Conservation (phyloP, 2,329 filamentous ascomycete genomes). For the Diaporthe sp. region DNA sequence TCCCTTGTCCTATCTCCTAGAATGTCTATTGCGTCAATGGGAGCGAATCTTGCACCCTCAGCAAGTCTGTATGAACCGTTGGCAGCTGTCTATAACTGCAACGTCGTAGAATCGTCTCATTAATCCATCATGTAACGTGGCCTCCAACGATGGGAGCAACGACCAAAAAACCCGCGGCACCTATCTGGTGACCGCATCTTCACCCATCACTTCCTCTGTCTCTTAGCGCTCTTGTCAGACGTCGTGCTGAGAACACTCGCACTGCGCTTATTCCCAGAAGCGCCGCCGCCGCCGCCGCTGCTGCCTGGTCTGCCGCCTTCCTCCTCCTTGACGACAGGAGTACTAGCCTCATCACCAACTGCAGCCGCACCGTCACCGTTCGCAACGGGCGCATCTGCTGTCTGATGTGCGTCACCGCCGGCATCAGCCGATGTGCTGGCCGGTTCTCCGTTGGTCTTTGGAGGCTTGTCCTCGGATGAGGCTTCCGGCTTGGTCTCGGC, state of each 20-base stretch:
- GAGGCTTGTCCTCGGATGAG: constrained; percentile 28
- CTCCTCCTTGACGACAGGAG: constrained; percentile 46
- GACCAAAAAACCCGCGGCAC: neutral
- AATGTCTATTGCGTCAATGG: neutral
- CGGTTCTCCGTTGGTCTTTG: constrained; percentile 30
- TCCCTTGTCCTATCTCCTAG: neutral
- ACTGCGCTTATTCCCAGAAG: constrained; percentile 77
- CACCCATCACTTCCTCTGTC: constrained; percentile 65
- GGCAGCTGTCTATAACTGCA: neutral
- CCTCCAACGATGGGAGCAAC: neutral
- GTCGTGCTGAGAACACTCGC: constrained; percentile 82
- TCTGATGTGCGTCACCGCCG: constrained; percentile 26
- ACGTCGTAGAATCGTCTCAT: constrained; percentile 19
- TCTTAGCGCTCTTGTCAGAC: constrained; percentile 74
- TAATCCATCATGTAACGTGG: neutral
- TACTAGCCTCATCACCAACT: constrained; percentile 26
- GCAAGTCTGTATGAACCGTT: neutral
- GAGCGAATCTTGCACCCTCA: neutral
- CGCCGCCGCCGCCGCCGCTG: constrained; percentile 52
- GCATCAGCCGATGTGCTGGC: constrained; percentile 41
- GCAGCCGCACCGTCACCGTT: constrained; percentile 24
- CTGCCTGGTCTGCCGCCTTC: constrained; percentile 52
- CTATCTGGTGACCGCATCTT: constrained; percentile 42
- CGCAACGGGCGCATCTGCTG: constrained; percentile 36
- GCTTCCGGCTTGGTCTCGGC: constrained; percentile 32